Base-by-base conservation (phyloP, 2,329 filamentous ascomycete genomes). In the Exophiala alcalophila region DNA sequence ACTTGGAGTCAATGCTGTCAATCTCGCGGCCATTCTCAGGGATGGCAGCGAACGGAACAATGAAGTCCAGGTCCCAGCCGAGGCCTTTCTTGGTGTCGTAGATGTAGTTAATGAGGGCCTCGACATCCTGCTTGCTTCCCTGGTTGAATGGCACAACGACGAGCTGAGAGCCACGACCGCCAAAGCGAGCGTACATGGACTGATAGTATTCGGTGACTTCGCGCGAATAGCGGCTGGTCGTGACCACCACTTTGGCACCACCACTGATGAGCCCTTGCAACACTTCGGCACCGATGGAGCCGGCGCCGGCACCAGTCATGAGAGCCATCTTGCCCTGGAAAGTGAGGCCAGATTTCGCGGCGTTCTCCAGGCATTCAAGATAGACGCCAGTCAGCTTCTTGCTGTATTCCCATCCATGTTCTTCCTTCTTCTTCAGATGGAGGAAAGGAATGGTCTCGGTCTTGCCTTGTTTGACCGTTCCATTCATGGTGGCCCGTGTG, bases 181-280 rank as follows among this genome's bases (percentile, higher is more conserved):
- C 92, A 60, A 86, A 95, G 49, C 90, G 86, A 51, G 90, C 86
- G 67, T 98, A 98, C 86, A 98, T 97, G 44, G 88, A 83, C 69
- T 98, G 92, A 71, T 98, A 98, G 73, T 97, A 98, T 71, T 98
- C 92, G 4, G 92, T 98, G 44, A 98, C 92, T 66, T 96, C 86
- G 31, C 89, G 86, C 11, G 92, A 98, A 75, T 92, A 98, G 57
- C 92, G 83, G 61, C 87, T 95, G 12, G 92, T 98, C 10, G 92
- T 98, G 46, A 98, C 94, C 38, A 97, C 74, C 27, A 98, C 94
- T 73, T 92, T 94, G 55, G 92, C 92, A 63, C 92, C 92, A 70
- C 94, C 92, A 61, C 88, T 94, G 66, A 98, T 89, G 52, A 98
- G 76, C 45, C 92, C 92, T 67, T 96, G 90, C 10, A 98, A 77